Conservation (phyloP, 2,329 filamentous ascomycete genomes). For the Botrytis porri region DNA sequence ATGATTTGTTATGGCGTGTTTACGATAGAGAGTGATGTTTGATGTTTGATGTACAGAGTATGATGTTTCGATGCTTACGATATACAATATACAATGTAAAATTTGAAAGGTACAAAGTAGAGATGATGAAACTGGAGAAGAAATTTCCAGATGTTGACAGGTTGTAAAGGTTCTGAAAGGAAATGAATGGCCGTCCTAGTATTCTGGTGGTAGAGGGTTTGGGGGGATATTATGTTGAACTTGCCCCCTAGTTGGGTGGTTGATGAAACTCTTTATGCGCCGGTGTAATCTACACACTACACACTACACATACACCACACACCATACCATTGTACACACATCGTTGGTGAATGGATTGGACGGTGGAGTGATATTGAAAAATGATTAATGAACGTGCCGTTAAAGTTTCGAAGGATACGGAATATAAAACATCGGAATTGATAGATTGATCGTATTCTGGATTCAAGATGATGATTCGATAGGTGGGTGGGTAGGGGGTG, state of each 20-base stretch:
- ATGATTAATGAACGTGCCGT: background rate
- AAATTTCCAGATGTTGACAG: background rate
- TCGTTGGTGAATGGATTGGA: background rate
- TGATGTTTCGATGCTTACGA: background rate
- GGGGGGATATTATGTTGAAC: background rate
- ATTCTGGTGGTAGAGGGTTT: background rate
- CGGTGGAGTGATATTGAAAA: background rate
- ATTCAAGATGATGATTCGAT: background rate
- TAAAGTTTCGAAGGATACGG: background rate
- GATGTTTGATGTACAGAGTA: background rate
- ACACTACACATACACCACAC: background rate
- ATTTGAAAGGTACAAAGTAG: background rate
- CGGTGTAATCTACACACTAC: background rate
- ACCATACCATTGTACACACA: background rate
- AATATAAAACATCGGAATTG: background rate
- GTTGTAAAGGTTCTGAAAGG: background rate
- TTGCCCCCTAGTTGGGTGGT: background rate
- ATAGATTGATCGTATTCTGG: background rate
- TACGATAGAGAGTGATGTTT: background rate
- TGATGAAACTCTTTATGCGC: slow-evolving; percentile 18
- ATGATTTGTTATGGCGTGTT: slow-evolving; percentile 10
- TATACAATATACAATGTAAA: background rate
- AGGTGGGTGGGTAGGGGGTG: background rate
- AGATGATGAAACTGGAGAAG: background rate
- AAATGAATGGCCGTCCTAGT: background rate